Evolutionary conservation across 345 rosid genomes (phyloP).

Genomic region (Cardamine resedifolia): DNA sequence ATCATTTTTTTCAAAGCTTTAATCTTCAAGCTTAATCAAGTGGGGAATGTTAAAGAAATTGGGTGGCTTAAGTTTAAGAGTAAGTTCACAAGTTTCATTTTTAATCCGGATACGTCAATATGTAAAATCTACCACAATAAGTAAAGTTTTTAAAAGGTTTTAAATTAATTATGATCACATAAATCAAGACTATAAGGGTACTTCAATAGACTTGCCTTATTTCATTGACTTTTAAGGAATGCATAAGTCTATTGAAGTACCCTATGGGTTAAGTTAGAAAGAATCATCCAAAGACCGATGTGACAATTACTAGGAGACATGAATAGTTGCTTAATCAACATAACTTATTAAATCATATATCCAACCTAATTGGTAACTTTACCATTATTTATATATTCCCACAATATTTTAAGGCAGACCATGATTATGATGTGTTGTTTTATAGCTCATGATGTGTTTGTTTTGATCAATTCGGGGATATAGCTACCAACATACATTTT

Average conservation of each 20-base stretch:
- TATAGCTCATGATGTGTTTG: constrained; percentile 21
- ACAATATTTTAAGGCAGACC: constrained; percentile 19
- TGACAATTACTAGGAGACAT: constrained; percentile 38
- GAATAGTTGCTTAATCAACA: constrained; percentile 19
- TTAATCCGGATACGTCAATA: neutral
- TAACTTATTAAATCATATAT: neutral
- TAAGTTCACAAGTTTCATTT: constrained; percentile 24
- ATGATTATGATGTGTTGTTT: constrained; percentile 13
- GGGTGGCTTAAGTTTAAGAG: constrained; percentile 18
- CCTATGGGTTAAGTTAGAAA: constrained; percentile 34
- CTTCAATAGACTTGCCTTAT: neutral
- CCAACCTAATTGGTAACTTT: constrained; percentile 24
- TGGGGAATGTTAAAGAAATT: constrained; percentile 7
- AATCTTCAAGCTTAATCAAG: constrained; percentile 34
- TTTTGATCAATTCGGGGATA: neutral
- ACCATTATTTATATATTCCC: neutral
- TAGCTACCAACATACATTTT: constrained; percentile 3
- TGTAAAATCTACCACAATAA: neutral
- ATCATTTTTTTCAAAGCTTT: constrained; percentile 24
- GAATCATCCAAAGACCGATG: constrained; percentile 24
- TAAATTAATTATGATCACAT: neutral
- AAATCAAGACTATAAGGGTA: constrained; percentile 19
- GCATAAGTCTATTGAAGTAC: constrained; percentile 9
- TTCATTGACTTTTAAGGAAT: constrained; percentile 28
- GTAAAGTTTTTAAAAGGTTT: neutral